Percentiles rank a stretch among this genome's conserved stretches.
phyloP scores from a whole-genome alignment of 768 basidiomycete species.

The Calocera viscosa region DNA sequence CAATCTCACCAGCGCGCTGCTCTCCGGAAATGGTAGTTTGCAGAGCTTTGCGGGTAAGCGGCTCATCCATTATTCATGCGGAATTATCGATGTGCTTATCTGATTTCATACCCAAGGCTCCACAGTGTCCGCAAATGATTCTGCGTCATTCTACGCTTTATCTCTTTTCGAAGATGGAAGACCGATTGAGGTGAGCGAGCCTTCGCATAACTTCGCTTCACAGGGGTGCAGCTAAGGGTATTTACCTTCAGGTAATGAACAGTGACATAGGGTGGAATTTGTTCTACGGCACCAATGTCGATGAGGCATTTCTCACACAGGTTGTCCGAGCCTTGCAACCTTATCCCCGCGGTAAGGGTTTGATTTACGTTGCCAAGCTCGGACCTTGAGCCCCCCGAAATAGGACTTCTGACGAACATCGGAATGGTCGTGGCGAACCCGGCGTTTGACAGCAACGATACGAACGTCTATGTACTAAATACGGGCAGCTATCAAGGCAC shows the following conservation, averaged over 20 bases:
- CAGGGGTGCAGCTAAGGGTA: background rate
- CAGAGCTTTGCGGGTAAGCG: background rate
- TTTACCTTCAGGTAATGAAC: slow-evolving; percentile 27
- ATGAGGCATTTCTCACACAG: slow-evolving; percentile 28
- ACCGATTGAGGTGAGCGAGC: slow-evolving; percentile 29
- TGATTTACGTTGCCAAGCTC: background rate
- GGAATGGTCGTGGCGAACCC: slow-evolving; percentile 40
- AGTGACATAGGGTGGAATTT: slow-evolving; percentile 36
- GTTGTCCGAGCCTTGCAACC: slow-evolving; percentile 32
- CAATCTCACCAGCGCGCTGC: slow-evolving; percentile 26
- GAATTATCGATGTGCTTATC: background rate
- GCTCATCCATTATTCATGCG: background rate
- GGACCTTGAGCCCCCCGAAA: no score
- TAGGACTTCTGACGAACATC: slow-evolving; percentile 35
- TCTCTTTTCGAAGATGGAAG: slow-evolving; percentile 31
- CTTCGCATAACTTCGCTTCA: background rate
- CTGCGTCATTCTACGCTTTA: slow-evolving; percentile 32
- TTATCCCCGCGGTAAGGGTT: slow-evolving; percentile 32
- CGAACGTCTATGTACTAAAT: slow-evolving; percentile 30
- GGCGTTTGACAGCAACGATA: slow-evolving; percentile 34
- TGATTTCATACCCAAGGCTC: slow-evolving; percentile 9
- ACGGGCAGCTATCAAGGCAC: slow-evolving; percentile 31
- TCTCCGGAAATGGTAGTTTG: slow-evolving; percentile 18
- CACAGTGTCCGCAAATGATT: slow-evolving; percentile 15
- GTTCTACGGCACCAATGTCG: slow-evolving; percentile 32